A percentile compares a stretch with the other conserved stretches of the same genome.
Conservation (phyloP, 768 basidiomycete species). For the Lepiota subincarnata region DNA sequence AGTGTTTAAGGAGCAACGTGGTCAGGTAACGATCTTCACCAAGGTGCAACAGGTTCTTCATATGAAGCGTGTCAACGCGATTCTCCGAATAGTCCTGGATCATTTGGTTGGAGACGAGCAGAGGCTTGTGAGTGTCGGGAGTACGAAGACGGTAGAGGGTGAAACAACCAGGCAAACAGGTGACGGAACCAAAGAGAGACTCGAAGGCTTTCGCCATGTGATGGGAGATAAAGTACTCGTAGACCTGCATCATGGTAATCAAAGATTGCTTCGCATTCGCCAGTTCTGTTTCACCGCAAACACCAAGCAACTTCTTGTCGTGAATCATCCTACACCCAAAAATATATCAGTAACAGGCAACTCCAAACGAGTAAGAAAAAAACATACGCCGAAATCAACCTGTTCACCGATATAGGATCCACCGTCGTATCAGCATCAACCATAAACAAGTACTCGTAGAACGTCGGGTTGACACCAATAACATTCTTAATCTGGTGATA, state of each 20-base stretch:
- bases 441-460: slow-evolving; percentile 94
- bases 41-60: slow-evolving; percentile 96
- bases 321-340: slow-evolving; percentile 87
- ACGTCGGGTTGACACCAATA: slow-evolving; percentile 97
- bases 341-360: slow-evolving; percentile 6
- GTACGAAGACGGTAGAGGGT: slow-evolving; percentile 94
- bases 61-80: slow-evolving; percentile 94
- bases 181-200: slow-evolving; percentile 93
- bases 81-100: slow-evolving; percentile 94
- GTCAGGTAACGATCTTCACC: slow-evolving; percentile 99
- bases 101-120: slow-evolving; percentile 88
- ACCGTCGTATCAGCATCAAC: slow-evolving; percentile 96
- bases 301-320: slow-evolving; percentile 90
- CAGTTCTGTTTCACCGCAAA: slow-evolving; percentile 92
- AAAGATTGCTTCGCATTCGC: slow-evolving; percentile 93
- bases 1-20: slow-evolving; percentile 92
- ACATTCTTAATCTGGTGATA: slow-evolving; percentile 99
- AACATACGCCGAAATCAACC: slow-evolving; percentile 88
- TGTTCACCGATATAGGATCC: slow-evolving; percentile 81
- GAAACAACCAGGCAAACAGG: slow-evolving; percentile 98
- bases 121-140: slow-evolving; percentile 91
- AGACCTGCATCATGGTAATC: slow-evolving; percentile 98
- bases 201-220: slow-evolving; percentile 99
- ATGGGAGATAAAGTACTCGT: slow-evolving; percentile 99
- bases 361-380: background rate